phyloP scores from a whole-genome alignment of 2,329 filamentous ascomycete species.

The Byssochlamys sp. region DNA sequence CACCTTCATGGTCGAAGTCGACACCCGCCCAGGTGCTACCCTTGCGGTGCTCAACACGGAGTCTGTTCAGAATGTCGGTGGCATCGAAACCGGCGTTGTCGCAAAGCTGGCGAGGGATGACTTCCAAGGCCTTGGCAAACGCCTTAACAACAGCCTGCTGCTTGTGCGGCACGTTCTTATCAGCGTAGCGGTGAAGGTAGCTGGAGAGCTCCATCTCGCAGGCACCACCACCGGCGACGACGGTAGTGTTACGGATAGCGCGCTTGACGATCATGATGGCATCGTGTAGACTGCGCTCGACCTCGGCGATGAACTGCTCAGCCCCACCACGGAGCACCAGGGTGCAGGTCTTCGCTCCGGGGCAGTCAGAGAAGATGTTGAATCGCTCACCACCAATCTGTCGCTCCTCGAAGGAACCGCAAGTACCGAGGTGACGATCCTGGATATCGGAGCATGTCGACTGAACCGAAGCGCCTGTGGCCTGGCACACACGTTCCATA shows the following conservation, averaged over 20 bases:
- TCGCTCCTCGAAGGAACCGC: constrained; percentile 82
- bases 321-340: constrained; percentile 88
- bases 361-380: constrained; percentile 97
- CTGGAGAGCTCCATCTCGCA: constrained; percentile 94
- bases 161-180: constrained; percentile 86
- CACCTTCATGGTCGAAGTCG: constrained; percentile 84
- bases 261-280: constrained; percentile 99
- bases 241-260: constrained; percentile 84
- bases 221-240: constrained; percentile 90
- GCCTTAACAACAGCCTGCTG: constrained; percentile 96
- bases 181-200: constrained; percentile 84
- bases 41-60: constrained; percentile 92
- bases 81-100: constrained; percentile 98
- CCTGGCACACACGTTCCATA: constrained; percentile 90
- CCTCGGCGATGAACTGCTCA: constrained; percentile 98
- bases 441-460: constrained; percentile 95
- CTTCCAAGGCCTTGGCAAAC: constrained; percentile 92
- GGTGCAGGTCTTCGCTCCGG: constrained; percentile 91
- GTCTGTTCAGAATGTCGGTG: constrained; percentile 90
- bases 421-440: constrained; percentile 78
- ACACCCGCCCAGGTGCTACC: constrained; percentile 90
- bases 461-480: constrained; percentile 82
- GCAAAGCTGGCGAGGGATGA: constrained; percentile 91
- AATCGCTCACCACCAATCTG: constrained; percentile 96
- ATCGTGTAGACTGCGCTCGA: constrained; percentile 93